These are phyloP conservation scores for Henningerozyma blattae DNA, from an alignment of 805 yeast species.

Conservation along the genomic window DNA sequence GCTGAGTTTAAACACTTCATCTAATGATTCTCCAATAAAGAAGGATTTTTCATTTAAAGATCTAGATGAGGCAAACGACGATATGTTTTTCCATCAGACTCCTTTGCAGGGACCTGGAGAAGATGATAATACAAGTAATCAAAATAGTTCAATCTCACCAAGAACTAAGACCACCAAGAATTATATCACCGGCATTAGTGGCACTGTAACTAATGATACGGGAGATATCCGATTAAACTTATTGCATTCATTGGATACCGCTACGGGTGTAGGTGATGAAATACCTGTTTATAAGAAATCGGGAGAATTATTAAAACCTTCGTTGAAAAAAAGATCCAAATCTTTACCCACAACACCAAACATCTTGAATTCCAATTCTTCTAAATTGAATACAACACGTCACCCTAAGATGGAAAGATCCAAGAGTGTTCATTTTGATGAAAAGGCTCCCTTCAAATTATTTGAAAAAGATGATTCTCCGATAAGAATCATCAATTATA, in stretches of 20 bases:
- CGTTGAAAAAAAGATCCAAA: slow-evolving; percentile 24
- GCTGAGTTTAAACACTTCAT: too few relatives aligned
- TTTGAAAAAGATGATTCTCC: slow-evolving; percentile 69
- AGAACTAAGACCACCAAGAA: too few relatives aligned
- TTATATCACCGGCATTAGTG: too few relatives aligned
- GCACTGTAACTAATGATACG: too few relatives aligned
- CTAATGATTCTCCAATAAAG: neutral
- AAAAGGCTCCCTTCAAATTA: slow-evolving; percentile 55
- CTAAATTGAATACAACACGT: neutral
- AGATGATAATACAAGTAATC: too few relatives aligned
- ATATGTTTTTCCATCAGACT: too few relatives aligned
- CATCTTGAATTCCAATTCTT: slow-evolving; percentile 1
- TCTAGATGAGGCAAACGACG: too few relatives aligned
- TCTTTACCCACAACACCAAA: slow-evolving; percentile 41
- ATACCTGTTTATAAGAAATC: slow-evolving; percentile 57
- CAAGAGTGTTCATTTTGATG: slow-evolving; percentile 74
- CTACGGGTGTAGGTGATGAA: too few relatives aligned
- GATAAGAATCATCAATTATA: slow-evolving; percentile 4
- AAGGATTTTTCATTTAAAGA: neutral
- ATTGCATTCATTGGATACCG: too few relatives aligned
- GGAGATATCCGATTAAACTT: too few relatives aligned
- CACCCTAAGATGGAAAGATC: slow-evolving; percentile 25
- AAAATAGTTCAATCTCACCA: too few relatives aligned
- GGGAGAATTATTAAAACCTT: slow-evolving; percentile 49
- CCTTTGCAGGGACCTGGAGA: too few relatives aligned